Percentiles rank a stretch among this genome's conserved stretches.
Conservation (phyloP, 2,329 filamentous ascomycete genomes). For the Calonectria ilicicola region DNA sequence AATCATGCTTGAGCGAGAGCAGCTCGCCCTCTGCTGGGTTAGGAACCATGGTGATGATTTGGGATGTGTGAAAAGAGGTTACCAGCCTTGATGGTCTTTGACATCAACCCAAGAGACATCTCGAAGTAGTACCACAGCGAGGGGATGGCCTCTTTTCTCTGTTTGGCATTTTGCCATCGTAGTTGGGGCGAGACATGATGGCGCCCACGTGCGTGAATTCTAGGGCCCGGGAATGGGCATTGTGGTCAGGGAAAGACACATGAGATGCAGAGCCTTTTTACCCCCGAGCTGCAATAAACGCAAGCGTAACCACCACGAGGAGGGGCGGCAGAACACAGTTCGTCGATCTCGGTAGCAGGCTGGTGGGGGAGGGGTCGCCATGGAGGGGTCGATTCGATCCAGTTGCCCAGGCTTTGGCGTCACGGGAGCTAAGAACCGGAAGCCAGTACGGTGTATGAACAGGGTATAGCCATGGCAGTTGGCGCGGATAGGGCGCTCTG, state of each 20-base stretch:
- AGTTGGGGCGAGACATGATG: slow-evolving; percentile 23
- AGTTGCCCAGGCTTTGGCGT: slow-evolving; percentile 20
- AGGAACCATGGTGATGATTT: slow-evolving; percentile 29
- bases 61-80: slow-evolving; percentile 14
- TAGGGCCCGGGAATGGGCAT: slow-evolving; percentile 31
- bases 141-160: slow-evolving; percentile 41
- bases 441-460: slow-evolving; percentile 25
- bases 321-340: slow-evolving; percentile 45
- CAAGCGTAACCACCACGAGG: slow-evolving; percentile 45
- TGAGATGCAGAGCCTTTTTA: slow-evolving; percentile 27
- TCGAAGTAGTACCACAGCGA: slow-evolving; percentile 12
- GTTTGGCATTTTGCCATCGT: slow-evolving; percentile 14
- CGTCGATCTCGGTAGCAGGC: slow-evolving; percentile 36
- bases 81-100: not conserved
- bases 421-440: slow-evolving; percentile 21
- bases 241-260: slow-evolving; percentile 23
- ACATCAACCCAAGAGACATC: not conserved
- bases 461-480: not conserved
- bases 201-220: slow-evolving; percentile 41
- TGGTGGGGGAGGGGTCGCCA: slow-evolving; percentile 42
- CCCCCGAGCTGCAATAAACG: slow-evolving; percentile 39
- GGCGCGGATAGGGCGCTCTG: not conserved
- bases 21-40: slow-evolving; percentile 11
- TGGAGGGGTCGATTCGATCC: slow-evolving; percentile 42
- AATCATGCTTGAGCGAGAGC: slow-evolving; percentile 49